Base-by-base conservation (phyloP, 108 stramenopile genomes). In the Skeletonema potamos region DNA sequence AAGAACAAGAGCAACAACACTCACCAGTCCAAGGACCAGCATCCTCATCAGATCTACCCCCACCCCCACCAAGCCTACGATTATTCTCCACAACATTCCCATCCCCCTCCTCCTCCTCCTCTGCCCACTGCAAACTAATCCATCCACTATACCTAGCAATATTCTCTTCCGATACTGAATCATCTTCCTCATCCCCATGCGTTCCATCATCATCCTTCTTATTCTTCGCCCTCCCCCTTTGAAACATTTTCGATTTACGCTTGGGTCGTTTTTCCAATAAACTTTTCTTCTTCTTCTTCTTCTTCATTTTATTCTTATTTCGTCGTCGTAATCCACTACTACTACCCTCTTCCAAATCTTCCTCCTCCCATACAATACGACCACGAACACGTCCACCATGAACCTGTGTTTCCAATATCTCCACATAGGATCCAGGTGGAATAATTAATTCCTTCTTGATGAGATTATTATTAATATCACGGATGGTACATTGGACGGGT, bases 51-150 rank as follows among this genome's bases (percentile, higher is more conserved):
- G 70, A 61, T 7, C 24, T 37, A 15, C 39, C 17, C 28, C 13
- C 41, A 55, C 24, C 58, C 8, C 39, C 17, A 15, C 13, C 41
- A 55, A 54, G 20, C 46, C 9, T 54, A 60, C n/a, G 6, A 55
- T 18, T 18, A 13, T 18, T 55, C 54, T 9, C 62, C 15, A 32
- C 15, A 67, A 32, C 63, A 18, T 43, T 57, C 10, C 15, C 36
- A 3, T 55, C 56, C 28, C 39, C 56, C 28, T 28, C 51, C 17
- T 72, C 60, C 7, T 67, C 65, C 15, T 72, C 66, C 12, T 68
- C 66, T 2, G 63, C 77, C 77, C 77, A 72, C 51, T 72, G 77
- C 1, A 79, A 48, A 37, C 63, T 65, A 20, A 79, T 55, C 77
- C 77, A 79, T 17, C 76, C 76, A 32, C 33, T 58, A 59, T 58